phyloP scores from a whole-genome alignment of 495 filamentous ascomycete genomes.

The Amorphotheca resinae region DNA sequence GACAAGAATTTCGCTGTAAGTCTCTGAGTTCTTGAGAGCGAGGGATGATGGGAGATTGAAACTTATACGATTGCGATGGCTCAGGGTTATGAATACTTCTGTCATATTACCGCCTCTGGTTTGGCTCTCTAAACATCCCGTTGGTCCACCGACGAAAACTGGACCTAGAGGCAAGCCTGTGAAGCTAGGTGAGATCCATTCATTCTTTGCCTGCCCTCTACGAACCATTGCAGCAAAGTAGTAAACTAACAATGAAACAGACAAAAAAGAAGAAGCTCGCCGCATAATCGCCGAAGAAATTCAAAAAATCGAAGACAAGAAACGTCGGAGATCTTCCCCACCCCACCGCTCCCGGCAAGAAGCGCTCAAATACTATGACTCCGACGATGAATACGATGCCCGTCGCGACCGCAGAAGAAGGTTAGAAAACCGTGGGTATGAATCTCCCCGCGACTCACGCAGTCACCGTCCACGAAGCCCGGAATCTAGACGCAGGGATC shows the following conservation, averaged over 20 bases:
- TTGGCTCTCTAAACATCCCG: neutral
- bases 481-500: neutral
- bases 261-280: neutral
- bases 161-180: neutral
- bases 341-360: neutral
- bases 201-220: neutral
- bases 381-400: neutral
- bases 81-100: conserved; percentile 2
- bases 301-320: neutral
- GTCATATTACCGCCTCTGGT: neutral
- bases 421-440: too few species aligned
- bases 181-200: neutral
- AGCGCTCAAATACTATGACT: neutral
- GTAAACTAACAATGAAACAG: neutral
- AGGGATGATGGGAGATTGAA: neutral
- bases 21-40: neutral
- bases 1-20: neutral
- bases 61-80: too few species aligned
- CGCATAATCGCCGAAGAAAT: neutral
- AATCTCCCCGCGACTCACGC: too few species aligned
- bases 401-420: too few species aligned
- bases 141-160: neutral
- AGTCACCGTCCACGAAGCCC: neutral
- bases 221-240: too few species aligned
- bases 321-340: neutral